phyloP scores from a whole-genome alignment of 352 stramenopile genomes.

The Phytophthora pini region DNA sequence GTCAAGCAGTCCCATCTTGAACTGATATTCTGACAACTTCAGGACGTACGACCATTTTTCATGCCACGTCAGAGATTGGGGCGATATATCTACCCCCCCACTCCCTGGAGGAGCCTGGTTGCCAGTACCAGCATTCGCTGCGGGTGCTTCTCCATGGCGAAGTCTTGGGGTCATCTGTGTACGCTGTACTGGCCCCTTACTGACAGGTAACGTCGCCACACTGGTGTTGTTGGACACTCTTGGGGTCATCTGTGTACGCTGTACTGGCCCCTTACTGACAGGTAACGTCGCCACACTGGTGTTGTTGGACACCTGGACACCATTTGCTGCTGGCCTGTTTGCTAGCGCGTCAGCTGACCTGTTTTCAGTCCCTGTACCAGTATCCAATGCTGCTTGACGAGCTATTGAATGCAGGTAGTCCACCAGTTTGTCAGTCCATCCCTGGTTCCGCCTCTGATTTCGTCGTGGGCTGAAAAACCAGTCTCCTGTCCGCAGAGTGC shows the following conservation, averaged over 20 bases:
- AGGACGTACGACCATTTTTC: slow-evolving; percentile 88
- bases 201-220: slow-evolving; percentile 2
- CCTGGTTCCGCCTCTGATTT: slow-evolving; percentile 70
- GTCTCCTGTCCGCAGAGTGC: slow-evolving; percentile 61
- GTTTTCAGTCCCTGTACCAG: slow-evolving; percentile 28
- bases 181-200: slow-evolving; percentile 7
- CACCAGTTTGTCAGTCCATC: slow-evolving; percentile 85
- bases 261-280: slow-evolving; percentile 6
- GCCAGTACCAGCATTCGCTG: slow-evolving; percentile 8
- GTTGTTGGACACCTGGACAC: slow-evolving; percentile 8
- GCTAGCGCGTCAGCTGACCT: slow-evolving; percentile 9
- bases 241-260: slow-evolving; percentile 15
- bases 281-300: slow-evolving; percentile 9
- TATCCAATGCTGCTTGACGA: slow-evolving; percentile 49
- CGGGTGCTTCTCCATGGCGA: slow-evolving; percentile 30
- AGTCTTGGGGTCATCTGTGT: slow-evolving; percentile 23
- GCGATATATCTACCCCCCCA: slow-evolving; percentile 16
- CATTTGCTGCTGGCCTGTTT: slow-evolving; percentile 28
- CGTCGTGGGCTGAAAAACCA: slow-evolving; percentile 85
- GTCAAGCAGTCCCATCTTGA: slow-evolving; percentile 77
- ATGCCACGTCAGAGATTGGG: slow-evolving; percentile 46
- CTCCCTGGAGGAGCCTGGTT: slow-evolving; percentile 13
- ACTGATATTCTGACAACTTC: slow-evolving; percentile 85
- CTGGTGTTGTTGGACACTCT: slow-evolving; percentile 17
- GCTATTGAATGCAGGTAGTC: slow-evolving; percentile 75